These are phyloP conservation scores for Skeletonema costatum DNA, from an alignment of 108 stramenopile genomes.

Conservation along the genomic window DNA sequence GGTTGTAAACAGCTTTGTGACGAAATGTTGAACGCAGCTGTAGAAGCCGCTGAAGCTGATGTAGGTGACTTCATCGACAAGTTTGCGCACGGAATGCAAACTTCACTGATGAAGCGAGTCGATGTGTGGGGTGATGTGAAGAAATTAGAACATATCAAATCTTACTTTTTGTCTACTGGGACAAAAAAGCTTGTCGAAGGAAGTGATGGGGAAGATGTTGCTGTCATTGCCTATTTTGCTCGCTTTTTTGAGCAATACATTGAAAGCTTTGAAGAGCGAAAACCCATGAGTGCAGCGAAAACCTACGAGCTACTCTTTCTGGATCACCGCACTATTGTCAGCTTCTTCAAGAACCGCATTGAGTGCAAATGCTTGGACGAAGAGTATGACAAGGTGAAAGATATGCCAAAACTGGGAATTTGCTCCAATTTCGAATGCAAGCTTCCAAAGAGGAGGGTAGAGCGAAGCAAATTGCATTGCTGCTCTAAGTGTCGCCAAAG, in stretches of 20 bases:
- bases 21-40: neutral
- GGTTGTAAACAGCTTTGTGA: neutral
- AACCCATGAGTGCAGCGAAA: neutral
- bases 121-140: neutral
- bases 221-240: neutral
- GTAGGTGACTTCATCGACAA: neutral
- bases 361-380: neutral
- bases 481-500: neutral
- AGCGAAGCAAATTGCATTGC: neutral
- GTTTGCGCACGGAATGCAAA: neutral
- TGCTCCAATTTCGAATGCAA: neutral
- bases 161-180: neutral
- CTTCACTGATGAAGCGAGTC: neutral
- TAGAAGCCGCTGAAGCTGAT: neutral
- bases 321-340: neutral
- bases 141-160: neutral
- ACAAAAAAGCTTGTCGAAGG: neutral
- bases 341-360: neutral
- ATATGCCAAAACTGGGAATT: neutral
- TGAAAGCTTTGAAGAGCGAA: neutral
- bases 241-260: neutral
- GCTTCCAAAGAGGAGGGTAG: neutral
- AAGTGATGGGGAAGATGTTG: neutral
- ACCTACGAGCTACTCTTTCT: neutral
- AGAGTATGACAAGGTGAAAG: neutral